These are phyloP conservation scores for Zalaria sp. DNA, from an alignment of 2,329 filamentous ascomycete genomes.

Conservation along the genomic window DNA sequence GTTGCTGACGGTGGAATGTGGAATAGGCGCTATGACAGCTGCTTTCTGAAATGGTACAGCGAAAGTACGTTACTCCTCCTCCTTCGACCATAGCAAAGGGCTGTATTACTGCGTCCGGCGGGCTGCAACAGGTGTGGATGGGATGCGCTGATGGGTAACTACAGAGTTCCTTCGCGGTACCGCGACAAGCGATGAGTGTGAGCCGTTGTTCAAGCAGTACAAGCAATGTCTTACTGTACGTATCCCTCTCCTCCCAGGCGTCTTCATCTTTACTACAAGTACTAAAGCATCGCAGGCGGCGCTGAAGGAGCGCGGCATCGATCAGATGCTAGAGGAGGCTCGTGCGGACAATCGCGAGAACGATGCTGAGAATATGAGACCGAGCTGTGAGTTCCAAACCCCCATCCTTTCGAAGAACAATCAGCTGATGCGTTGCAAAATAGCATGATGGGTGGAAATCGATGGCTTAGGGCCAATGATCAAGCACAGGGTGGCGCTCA, in stretches of 20 bases:
- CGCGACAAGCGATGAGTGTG: slow-evolving; percentile 75
- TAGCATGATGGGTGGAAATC: no score
- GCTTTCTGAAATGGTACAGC: slow-evolving; percentile 98
- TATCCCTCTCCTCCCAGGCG: slow-evolving; percentile 4
- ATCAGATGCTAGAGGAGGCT: slow-evolving; percentile 83
- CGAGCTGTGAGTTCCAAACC: slow-evolving; percentile 8
- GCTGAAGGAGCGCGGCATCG: slow-evolving; percentile 78
- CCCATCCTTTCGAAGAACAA: no score
- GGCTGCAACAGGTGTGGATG: not conserved
- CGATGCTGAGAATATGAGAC: slow-evolving; percentile 54
- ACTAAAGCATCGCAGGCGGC: slow-evolving; percentile 45
- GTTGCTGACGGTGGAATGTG: not conserved
- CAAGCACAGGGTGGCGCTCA: no score
- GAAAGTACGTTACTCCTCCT: slow-evolving; percentile 54
- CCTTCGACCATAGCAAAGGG: not conserved
- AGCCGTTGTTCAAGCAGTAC: slow-evolving; percentile 74
- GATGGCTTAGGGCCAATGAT: no score
- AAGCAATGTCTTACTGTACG: slow-evolving; percentile 70
- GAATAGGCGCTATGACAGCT: slow-evolving; percentile 78
- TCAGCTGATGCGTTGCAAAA: no score
- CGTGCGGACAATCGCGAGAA: slow-evolving; percentile 81
- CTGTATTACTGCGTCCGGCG: slow-evolving; percentile 3
- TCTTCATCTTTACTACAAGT: not conserved
- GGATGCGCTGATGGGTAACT: not conserved
- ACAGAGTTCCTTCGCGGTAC: slow-evolving; percentile 76